These are phyloP conservation scores for Wallacemonas rigidus DNA, from an alignment of 208 protist genomes.

Conservation along the genomic window DNA sequence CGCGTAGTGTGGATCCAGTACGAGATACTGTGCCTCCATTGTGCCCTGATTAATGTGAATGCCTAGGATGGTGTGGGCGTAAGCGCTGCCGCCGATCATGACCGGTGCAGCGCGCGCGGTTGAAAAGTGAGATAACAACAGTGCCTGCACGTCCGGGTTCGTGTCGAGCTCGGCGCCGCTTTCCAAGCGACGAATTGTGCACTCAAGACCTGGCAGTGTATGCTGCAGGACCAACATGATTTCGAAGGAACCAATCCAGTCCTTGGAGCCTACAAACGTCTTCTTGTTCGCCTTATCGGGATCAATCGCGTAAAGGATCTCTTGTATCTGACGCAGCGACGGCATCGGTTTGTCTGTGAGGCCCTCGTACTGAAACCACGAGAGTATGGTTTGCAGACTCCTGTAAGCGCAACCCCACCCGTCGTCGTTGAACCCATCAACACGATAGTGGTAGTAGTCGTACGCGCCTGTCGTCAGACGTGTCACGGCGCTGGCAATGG, in stretches of 20 bases:
- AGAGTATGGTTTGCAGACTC: constrained; percentile 87
- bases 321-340: constrained; percentile 79
- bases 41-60: constrained; percentile 87
- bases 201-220: constrained; percentile 69
- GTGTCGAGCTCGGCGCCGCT: constrained; percentile 80
- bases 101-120: constrained; percentile 79
- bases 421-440: constrained; percentile 93
- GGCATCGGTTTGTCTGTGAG: constrained; percentile 53
- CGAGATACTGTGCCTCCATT: constrained; percentile 82
- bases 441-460: constrained; percentile 96
- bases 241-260: constrained; percentile 96
- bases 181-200: constrained; percentile 86
- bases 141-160: constrained; percentile 63
- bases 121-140: constrained; percentile 87
- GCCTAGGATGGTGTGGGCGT: constrained; percentile 95
- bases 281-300: constrained; percentile 76
- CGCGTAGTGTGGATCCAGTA: constrained; percentile 95
- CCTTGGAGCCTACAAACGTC: constrained; percentile 88
- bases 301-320: constrained; percentile 77
- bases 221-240: constrained; percentile 90
- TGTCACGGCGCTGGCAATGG: constrained; percentile 43
- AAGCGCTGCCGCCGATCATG: constrained; percentile 96
- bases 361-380: constrained; percentile 80
- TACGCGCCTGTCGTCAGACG: constrained; percentile 78
- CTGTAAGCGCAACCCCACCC: constrained; percentile 97